Evolutionary conservation across 164 flowering plant genomes (phyloP).

Genomic region (Umbellularia californica): DNA sequence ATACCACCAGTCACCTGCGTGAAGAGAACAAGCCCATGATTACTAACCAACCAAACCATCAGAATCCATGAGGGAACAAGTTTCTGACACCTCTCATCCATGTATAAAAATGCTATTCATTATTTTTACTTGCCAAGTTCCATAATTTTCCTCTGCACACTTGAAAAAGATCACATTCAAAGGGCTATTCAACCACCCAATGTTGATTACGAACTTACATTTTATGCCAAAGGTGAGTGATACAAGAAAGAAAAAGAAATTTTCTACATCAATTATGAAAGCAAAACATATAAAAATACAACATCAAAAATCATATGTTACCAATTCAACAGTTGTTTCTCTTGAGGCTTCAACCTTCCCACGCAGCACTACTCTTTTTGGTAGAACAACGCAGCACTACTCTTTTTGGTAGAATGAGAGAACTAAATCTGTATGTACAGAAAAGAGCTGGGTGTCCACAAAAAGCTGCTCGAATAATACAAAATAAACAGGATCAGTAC

Average conservation of each 20-base stretch:
- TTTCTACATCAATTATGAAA: neutral
- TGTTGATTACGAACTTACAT: neutral
- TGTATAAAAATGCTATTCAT: neutral
- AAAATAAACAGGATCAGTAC: constrained; percentile 2
- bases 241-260: neutral
- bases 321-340: neutral
- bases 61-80: neutral
- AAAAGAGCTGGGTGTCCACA: constrained; percentile 94
- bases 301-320: neutral
- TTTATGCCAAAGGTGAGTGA: neutral
- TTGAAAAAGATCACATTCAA: too few relatives aligned
- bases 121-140: neutral
- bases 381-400: constrained; percentile 46
- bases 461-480: constrained; percentile 54
- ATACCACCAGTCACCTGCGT: too few relatives aligned
- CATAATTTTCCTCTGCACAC: neutral
- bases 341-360: neutral
- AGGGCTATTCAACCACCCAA: neutral
- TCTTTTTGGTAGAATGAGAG: constrained; percentile 94
- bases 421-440: constrained; percentile 96
- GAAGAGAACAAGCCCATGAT: too few relatives aligned
- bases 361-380: constrained; percentile 62
- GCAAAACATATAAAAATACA: neutral
- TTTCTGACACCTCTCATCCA: neutral
- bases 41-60: neutral